These are phyloP conservation scores for Hibiscus mutabilis DNA, from an alignment of 345 rosid genomes.

Conservation along the genomic window DNA sequence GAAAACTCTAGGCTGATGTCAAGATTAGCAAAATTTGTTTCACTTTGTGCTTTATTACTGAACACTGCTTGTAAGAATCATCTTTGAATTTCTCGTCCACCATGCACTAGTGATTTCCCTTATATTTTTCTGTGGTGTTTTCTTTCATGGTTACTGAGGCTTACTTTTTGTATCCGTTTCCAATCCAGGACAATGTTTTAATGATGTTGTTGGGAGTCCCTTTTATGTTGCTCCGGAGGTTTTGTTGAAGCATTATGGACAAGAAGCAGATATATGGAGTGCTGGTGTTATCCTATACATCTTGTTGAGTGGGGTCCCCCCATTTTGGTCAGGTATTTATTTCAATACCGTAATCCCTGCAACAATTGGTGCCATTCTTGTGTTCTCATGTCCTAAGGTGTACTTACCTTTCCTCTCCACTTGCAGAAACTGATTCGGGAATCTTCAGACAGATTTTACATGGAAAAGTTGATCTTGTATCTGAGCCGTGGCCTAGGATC, in stretches of 20 bases:
- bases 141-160: background rate
- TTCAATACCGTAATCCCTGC: background rate
- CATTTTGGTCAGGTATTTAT: slow-evolving; percentile 88
- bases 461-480: slow-evolving; percentile 79
- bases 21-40: background rate
- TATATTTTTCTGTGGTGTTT: background rate
- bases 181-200: slow-evolving; percentile 59
- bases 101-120: background rate
- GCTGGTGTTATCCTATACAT: slow-evolving; percentile 95
- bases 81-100: background rate
- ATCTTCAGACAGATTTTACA: slow-evolving; percentile 84
- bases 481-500: slow-evolving; percentile 93
- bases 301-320: slow-evolving; percentile 91
- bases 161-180: slow-evolving; percentile 6
- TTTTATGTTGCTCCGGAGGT: slow-evolving; percentile 99
- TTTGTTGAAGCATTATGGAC: slow-evolving; percentile 78
- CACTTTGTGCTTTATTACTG: background rate
- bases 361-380: background rate
- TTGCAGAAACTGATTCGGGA: slow-evolving; percentile 89
- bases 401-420: slow-evolving; percentile 3
- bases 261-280: slow-evolving; percentile 91
- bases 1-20: background rate
- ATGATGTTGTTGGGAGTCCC: slow-evolving; percentile 96
- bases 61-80: background rate
- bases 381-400: background rate